Evolutionary conservation across 2,329 filamentous ascomycete species (phyloP).

Genomic region (Fusarium pseudoanthophilum): DNA sequence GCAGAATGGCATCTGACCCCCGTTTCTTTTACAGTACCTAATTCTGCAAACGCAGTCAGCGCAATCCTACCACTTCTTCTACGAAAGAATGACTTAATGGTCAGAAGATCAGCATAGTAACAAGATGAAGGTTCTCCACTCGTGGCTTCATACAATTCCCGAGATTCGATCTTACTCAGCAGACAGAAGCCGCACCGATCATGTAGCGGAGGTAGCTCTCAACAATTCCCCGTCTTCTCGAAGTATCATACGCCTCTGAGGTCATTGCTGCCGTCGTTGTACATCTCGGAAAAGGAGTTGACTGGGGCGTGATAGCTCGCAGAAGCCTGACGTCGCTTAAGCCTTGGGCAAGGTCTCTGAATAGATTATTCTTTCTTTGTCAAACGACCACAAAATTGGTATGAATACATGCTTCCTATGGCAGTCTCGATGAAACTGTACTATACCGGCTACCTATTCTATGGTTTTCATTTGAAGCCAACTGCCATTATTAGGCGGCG

Average conservation of each 20-base stretch:
- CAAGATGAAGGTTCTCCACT: constrained; percentile 19
- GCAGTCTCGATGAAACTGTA: neutral
- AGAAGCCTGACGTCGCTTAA: neutral
- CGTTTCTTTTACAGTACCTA: constrained; percentile 9
- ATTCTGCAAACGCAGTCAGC: constrained; percentile 13
- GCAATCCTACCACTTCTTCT: constrained; percentile 6
- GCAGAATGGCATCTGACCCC: neutral
- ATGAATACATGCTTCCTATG: neutral
- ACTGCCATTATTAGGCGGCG: constrained; percentile 1
- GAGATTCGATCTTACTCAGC: constrained; percentile 26
- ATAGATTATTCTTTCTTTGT: neutral
- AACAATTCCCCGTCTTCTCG: neutral
- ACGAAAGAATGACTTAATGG: neutral
- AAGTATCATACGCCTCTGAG: neutral
- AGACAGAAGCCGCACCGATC: constrained; percentile 6
- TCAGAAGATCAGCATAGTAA: constrained; percentile 4
- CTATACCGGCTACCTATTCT: neutral
- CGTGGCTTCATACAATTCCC: constrained; percentile 10
- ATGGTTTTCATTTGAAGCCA: neutral
- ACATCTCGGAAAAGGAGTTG: neutral
- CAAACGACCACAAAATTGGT: neutral
- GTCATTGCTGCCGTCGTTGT: neutral
- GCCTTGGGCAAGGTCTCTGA: neutral
- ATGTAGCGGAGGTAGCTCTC: neutral
- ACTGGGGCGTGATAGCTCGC: neutral